Base-by-base conservation (phyloP, 805 yeast species). In the Candida alai region DNA sequence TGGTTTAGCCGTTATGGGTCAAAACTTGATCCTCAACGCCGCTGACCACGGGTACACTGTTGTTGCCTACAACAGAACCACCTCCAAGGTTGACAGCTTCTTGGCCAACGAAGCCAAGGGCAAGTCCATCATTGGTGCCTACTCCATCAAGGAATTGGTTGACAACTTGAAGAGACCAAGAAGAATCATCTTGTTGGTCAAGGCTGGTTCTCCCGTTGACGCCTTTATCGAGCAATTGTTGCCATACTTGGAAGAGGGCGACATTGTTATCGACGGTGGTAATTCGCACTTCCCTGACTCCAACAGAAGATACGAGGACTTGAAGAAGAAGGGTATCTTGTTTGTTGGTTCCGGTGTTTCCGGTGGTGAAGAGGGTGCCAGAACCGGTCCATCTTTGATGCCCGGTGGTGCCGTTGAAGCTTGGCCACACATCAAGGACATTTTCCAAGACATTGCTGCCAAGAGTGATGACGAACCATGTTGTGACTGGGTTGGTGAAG, bases 331-430 rank as follows among this genome's bases (percentile, higher is more conserved):
- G 75, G 97, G 95, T 28, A 80, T 89, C 58, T 70, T 78, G 48
- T 93, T 87, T 52, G 97, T 90, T 46, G 98, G 98, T 58, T 89
- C 96, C 44, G 98, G 98, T 84, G 97, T 93, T 47, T 90, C 97
- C 52, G 98, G 98, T 70, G 98, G 98, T 76, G 98, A 90, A 73
- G 98, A 90, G 67, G 98, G 98, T 76, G 98, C 98, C 55, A 86
- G 98, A 72, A 78, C 84, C 68, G 98, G 98, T 58, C 98, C 98
- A 44, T 89, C 97, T 44, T 77, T 90, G 67, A 90, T 90, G 98
- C 98, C 98, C 54, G 98, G 98, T 80, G 98, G 98, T 63, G 84
- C 87, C 60, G 76, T 73, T 52, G 96, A 85, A 56, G 98, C 98
- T 47, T 90, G 98, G 98, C 97, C 97, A 51, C 94, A 86, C 70